Percentiles rank a stretch among this genome's conserved stretches.
These are phyloP conservation scores for Galerina marginata DNA, from an alignment of 768 basidiomycete genomes.

Conservation along the genomic window DNA sequence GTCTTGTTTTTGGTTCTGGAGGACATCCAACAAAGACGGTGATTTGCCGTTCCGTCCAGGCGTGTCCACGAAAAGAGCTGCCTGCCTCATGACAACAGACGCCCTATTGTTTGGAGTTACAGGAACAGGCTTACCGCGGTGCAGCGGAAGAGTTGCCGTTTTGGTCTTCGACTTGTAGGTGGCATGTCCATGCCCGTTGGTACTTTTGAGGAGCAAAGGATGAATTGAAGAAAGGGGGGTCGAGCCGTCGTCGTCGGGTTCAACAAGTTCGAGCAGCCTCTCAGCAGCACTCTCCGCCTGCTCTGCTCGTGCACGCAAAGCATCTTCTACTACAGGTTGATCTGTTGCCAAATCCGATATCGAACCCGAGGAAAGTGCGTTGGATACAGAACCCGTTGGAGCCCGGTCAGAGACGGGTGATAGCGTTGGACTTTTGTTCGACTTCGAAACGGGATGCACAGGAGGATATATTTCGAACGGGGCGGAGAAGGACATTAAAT, in stretches of 20 bases:
- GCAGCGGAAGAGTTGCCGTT: constrained; percentile 40
- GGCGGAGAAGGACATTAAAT: constrained; percentile 75
- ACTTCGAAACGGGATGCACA: constrained; percentile 36
- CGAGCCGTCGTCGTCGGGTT: constrained; percentile 69
- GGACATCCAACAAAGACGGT: constrained; percentile 69
- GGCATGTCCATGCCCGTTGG: constrained; percentile 37
- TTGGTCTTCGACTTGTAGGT: constrained; percentile 48
- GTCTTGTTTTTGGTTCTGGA: constrained; percentile 71
- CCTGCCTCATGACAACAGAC: constrained; percentile 68
- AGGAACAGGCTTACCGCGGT: constrained; percentile 45
- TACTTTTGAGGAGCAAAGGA: constrained; percentile 54
- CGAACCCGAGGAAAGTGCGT: constrained; percentile 65
- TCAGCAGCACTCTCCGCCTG: constrained; percentile 95
- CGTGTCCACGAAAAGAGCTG: constrained; percentile 83
- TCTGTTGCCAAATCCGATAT: constrained; percentile 35
- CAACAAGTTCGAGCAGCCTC: constrained; percentile 83
- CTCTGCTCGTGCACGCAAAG: constrained; percentile 82
- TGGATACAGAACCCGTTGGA: constrained; percentile 55
- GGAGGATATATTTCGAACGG: constrained; percentile 60
- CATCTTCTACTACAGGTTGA: constrained; percentile 77
- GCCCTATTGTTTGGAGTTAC: constrained; percentile 70
- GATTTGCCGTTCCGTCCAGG: constrained; percentile 61
- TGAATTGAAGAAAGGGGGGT: constrained; percentile 58
- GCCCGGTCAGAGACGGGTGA: constrained; percentile 63
- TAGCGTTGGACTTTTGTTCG: constrained; percentile 47